Evolutionary conservation across 306 rosid species (phyloP).

Genomic region (Begonia loranthoides): DNA sequence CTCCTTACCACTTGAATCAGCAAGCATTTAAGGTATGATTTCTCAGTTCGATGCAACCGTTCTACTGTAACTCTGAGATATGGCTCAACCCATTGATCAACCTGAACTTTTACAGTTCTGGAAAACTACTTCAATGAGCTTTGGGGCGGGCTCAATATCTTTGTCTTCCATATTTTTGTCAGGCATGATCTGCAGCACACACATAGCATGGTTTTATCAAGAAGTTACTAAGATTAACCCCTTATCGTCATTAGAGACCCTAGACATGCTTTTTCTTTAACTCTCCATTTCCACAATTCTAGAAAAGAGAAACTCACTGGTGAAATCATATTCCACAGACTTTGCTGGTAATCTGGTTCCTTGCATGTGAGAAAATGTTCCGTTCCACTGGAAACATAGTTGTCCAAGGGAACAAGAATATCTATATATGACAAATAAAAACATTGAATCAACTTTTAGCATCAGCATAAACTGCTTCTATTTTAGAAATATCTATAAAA

Average conservation of each 20-base stretch:
- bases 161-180: slow-evolving; percentile 77
- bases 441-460: too few relatives aligned
- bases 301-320: slow-evolving; percentile 42
- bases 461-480: too few relatives aligned
- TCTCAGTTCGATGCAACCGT: slow-evolving; percentile 62
- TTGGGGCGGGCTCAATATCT: slow-evolving; percentile 92
- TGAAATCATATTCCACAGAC: slow-evolving; percentile 89
- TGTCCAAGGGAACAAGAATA: slow-evolving; percentile 92
- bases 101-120: slow-evolving; percentile 88
- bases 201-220: too few relatives aligned
- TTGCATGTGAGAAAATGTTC: slow-evolving; percentile 71
- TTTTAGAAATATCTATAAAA: not conserved
- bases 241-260: too few relatives aligned
- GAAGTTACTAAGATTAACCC: too few relatives aligned
- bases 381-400: slow-evolving; percentile 85
- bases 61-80: slow-evolving; percentile 69
- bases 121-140: slow-evolving; percentile 86
- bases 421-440: slow-evolving; percentile 25
- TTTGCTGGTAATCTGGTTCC: slow-evolving; percentile 77
- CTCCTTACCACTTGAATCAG: slow-evolving; percentile 78
- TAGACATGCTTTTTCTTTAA: too few relatives aligned
- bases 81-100: slow-evolving; percentile 94
- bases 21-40: slow-evolving; percentile 70
- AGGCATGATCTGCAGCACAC: slow-evolving; percentile 41
- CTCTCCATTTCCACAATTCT: too few relatives aligned